Evolutionary conservation across 768 basidiomycete genomes (phyloP).

Genomic region (Lactifluus piperatus): DNA sequence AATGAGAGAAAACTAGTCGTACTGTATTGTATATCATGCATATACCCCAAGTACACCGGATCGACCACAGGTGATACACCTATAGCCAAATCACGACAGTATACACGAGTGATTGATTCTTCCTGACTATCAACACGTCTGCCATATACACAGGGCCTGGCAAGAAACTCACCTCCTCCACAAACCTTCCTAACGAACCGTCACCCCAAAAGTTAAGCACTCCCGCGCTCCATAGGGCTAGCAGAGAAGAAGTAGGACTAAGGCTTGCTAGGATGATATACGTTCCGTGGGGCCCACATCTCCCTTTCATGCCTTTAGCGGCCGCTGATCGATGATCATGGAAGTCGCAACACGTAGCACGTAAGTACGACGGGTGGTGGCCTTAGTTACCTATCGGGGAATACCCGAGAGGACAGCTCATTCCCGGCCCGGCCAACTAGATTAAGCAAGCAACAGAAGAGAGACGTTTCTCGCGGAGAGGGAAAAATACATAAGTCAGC

Average conservation of each 20-base stretch:
- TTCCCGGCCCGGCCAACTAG: background rate
- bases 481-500: background rate
- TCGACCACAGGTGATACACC: slow-evolving; percentile 10
- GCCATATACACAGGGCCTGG: background rate
- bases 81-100: slow-evolving; percentile 1
- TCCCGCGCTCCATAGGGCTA: background rate
- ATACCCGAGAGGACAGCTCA: background rate
- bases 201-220: background rate
- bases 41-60: slow-evolving; percentile 10
- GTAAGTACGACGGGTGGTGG: background rate
- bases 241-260: background rate
- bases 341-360: background rate
- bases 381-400: background rate
- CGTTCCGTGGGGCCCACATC: background rate
- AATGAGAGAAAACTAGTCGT: background rate
- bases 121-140: background rate
- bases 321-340: background rate
- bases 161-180: background rate
- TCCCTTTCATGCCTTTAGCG: background rate
- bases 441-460: too few species aligned
- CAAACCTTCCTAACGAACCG: background rate
- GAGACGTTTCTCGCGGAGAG: background rate
- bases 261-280: background rate
- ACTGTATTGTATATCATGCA: background rate
- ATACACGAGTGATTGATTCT: background rate